Percentiles rank a stretch among this genome's conserved stretches.
phyloP scores from a whole-genome alignment of 1,284 basidiomycete species.

The Ceratobasidium sp. region DNA sequence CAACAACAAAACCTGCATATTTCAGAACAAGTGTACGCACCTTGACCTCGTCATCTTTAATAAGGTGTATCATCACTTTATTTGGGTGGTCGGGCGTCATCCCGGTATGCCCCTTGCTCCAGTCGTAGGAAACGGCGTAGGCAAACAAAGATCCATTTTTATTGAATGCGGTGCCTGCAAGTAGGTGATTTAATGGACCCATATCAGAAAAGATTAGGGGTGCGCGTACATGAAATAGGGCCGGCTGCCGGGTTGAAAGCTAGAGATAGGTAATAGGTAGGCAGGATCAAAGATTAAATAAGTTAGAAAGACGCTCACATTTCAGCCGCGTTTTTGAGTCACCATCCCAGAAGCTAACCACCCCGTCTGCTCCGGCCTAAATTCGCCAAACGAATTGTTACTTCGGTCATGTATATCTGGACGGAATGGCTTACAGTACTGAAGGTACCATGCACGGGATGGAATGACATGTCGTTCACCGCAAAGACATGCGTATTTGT shows the following conservation, averaged over 20 bases:
- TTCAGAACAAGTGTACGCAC: slow-evolving; percentile 1
- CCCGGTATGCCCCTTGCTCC: slow-evolving; percentile 90
- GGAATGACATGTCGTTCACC: slow-evolving; percentile 94
- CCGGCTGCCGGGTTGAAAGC: slow-evolving; percentile 78
- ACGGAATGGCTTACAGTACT: slow-evolving; percentile 81
- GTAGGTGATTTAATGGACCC: slow-evolving; percentile 26
- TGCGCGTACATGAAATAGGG: slow-evolving; percentile 66
- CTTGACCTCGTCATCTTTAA: slow-evolving; percentile 91
- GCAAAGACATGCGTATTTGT: slow-evolving; percentile 88
- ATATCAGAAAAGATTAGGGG: slow-evolving; percentile 51
- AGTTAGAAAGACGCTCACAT: slow-evolving; percentile 66
- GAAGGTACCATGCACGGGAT: slow-evolving; percentile 94
- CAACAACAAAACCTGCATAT: no score
- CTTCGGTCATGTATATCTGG: background rate
- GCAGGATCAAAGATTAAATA: background rate
- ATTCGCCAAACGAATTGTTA: no score
- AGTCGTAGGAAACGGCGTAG: slow-evolving; percentile 80
- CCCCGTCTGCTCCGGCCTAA: slow-evolving; percentile 45
- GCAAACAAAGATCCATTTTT: slow-evolving; percentile 70
- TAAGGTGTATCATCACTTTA: slow-evolving; percentile 91
- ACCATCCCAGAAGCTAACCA: slow-evolving; percentile 80
- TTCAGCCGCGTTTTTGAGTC: slow-evolving; percentile 90
- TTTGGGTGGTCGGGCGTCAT: slow-evolving; percentile 86
- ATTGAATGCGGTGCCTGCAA: slow-evolving; percentile 80
- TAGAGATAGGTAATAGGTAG: slow-evolving; percentile 54